phyloP scores from a whole-genome alignment of 768 basidiomycete species.

The Phylloporus rhodoxanthus region DNA sequence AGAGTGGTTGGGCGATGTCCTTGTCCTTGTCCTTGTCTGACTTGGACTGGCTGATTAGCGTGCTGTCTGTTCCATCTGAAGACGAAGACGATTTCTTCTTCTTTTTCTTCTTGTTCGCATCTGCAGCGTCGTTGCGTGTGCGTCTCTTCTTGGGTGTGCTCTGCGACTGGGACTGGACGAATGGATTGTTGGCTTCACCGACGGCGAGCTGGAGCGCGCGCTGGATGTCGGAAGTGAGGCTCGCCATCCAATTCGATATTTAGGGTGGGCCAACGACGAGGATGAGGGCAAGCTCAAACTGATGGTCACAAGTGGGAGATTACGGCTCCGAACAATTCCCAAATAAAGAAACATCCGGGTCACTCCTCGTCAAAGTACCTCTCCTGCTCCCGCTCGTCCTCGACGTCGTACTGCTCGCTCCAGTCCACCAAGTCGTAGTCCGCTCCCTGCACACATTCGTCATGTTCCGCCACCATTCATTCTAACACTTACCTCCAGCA shows the following conservation, averaged over 20 bases:
- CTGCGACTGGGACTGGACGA: slow-evolving; percentile 22
- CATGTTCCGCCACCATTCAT: not conserved
- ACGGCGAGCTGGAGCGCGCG: slow-evolving; percentile 47
- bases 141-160: slow-evolving; percentile 34
- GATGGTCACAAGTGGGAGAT: not conserved
- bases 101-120: slow-evolving; percentile 32
- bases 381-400: slow-evolving; percentile 60
- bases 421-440: slow-evolving; percentile 72
- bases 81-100: slow-evolving; percentile 13
- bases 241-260: slow-evolving; percentile 27
- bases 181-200: slow-evolving; percentile 41
- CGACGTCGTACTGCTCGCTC: slow-evolving; percentile 61
- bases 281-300: slow-evolving; percentile 38
- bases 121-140: slow-evolving; percentile 10
- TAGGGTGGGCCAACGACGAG: slow-evolving; percentile 37
- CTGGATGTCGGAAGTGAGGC: slow-evolving; percentile 41
- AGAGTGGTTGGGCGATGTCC: slow-evolving; percentile 31
- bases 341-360: slow-evolving; percentile 2
- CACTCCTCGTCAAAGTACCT: slow-evolving; percentile 67
- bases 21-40: slow-evolving; percentile 32
- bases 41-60: slow-evolving; percentile 22
- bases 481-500: slow-evolving; percentile 53
- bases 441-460: slow-evolving; percentile 41
- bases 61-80: slow-evolving; percentile 5
- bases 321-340: slow-evolving; percentile 16